Conservation (phyloP, 2,329 filamentous ascomycete genomes). For the Claviceps sp. region DNA sequence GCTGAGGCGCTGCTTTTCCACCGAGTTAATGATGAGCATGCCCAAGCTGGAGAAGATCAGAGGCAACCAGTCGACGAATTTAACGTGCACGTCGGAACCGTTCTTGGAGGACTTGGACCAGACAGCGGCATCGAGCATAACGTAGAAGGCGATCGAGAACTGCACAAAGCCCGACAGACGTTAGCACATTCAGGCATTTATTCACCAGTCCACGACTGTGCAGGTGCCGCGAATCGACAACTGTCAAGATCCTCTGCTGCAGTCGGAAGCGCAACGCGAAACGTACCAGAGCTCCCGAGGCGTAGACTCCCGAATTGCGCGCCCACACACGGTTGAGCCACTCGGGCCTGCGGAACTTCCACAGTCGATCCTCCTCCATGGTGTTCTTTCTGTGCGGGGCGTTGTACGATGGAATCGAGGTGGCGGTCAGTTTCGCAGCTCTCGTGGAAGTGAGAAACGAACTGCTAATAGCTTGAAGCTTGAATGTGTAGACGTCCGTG, state of each 20-base stretch:
- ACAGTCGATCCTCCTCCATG: constrained; percentile 54
- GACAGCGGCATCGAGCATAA: constrained; percentile 53
- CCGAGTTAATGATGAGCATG: constrained; percentile 60
- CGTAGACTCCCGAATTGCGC: constrained; percentile 50
- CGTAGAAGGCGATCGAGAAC: constrained; percentile 58
- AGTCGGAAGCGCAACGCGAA: not conserved
- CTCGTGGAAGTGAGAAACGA: not conserved
- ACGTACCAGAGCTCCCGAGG: constrained; percentile 48
- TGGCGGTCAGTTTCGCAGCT: not conserved
- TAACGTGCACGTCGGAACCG: constrained; percentile 46
- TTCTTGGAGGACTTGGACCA: constrained; percentile 51
- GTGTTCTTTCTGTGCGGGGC: constrained; percentile 4
- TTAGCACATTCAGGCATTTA: not conserved
- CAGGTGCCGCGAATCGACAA: not conserved
- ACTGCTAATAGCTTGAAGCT: not conserved
- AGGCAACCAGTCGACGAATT: constrained; percentile 57
- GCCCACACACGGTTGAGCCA: constrained; percentile 54
- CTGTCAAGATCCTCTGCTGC: too few species aligned
- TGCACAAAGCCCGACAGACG: constrained; percentile 15
- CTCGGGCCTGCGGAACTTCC: constrained; percentile 53
- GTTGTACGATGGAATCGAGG: too few species aligned
- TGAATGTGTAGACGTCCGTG: not conserved
- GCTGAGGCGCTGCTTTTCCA: constrained; percentile 52
- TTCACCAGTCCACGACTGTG: not conserved
- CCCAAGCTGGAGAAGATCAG: constrained; percentile 53